Conservation (phyloP, 129 eudicot genomes). For the Flaveria linearis region DNA sequence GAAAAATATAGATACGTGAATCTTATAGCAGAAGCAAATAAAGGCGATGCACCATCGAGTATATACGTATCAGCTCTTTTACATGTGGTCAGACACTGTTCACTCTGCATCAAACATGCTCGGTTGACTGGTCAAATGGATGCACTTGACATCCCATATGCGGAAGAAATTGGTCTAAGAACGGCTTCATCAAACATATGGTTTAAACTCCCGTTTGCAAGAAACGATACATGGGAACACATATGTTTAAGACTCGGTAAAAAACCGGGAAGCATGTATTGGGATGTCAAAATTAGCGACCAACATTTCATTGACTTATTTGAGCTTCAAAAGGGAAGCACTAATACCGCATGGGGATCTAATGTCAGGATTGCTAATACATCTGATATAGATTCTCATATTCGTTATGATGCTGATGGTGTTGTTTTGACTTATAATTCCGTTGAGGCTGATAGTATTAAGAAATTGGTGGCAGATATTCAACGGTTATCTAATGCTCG, state of each 20-base stretch:
- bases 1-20: constrained; percentile 61
- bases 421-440: constrained; percentile 86
- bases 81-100: constrained; percentile 86
- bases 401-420: constrained; percentile 89
- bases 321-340: constrained; percentile 92
- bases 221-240: constrained; percentile 75
- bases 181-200: constrained; percentile 77
- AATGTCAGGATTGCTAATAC: constrained; percentile 86
- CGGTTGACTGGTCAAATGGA: constrained; percentile 96
- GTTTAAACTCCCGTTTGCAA: constrained; percentile 83
- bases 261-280: constrained; percentile 89
- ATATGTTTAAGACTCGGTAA: constrained; percentile 83
- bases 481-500: constrained; percentile 89
- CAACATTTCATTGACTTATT: constrained; percentile 87
- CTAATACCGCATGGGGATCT: constrained; percentile 74
- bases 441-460: constrained; percentile 87
- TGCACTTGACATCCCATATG: constrained; percentile 78
- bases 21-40: constrained; percentile 89
- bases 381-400: constrained; percentile 90
- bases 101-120: constrained; percentile 92
- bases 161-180: constrained; percentile 84
- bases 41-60: constrained; percentile 75
- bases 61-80: constrained; percentile 79
- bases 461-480: constrained; percentile 87
- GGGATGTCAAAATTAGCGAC: constrained; percentile 95